Evolutionary conservation across 2,329 filamentous ascomycete genomes (phyloP), one percentile per base, ranked within the genome.

Genomic region (Neofusicoccum kwambonambiense): DNA sequence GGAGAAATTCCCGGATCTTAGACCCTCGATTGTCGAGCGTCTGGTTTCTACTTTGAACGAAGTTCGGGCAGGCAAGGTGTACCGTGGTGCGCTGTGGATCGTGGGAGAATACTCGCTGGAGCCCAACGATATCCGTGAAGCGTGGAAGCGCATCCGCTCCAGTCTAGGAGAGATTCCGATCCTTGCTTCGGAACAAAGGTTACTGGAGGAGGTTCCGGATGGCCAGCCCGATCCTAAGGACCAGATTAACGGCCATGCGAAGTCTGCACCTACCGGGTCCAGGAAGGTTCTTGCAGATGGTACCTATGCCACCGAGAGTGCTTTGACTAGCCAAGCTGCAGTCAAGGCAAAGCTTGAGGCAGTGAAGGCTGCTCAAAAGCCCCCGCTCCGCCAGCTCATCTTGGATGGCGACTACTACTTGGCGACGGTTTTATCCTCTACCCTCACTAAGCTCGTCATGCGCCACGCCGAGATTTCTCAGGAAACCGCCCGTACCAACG

Each of bases 101-200:
- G 89, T 99, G 70, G 95, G 95, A 76, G 95, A 99, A 79, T 99
- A 98, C 77, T 97, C 93, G 35, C 82, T 97, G 37, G 93, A 97
- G 75, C 91, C 95, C 77, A 93, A 89, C 73, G 93, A 98, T 72
- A 98, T 99, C 71, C 87, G 92, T 69, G 94, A 97, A 73, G 94
- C 94, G 0, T 99, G 95, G 95, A 97, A 95, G 81, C 88, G 92
- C 68, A 98, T 99, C 76, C 88, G 95, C 66, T 88, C 93, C 19
- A 97, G 93, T 74, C 82, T 99, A 62, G 95, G 95, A 68, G 95
- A 99, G 79, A 98, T 99, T 66, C 95, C 95, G 2, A 99, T 99
- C 66, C 85, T 99, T 64, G 91, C 93, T 19, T 97, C 94, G 0
- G 95, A 99, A 78, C 94, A 98, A 77, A 87, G 94, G 58, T 83